phyloP scores from a whole-genome alignment of 1,284 basidiomycete species.

The Heterobasidion occidentale region DNA sequence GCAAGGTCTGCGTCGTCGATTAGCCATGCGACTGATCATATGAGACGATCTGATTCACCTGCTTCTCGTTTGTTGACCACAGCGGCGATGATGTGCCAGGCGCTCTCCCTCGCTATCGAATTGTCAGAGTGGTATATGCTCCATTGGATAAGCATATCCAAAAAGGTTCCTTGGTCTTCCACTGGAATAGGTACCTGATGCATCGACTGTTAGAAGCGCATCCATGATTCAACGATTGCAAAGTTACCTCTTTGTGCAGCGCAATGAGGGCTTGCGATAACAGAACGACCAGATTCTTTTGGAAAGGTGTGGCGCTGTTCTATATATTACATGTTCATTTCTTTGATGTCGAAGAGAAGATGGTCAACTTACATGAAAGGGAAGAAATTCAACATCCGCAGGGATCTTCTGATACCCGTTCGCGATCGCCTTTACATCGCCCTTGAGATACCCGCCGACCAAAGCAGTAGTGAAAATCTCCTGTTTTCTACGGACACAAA shows the following conservation, averaged over 20 bases:
- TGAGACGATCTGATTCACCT: constrained; percentile 30
- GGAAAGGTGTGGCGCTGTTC: constrained; percentile 34
- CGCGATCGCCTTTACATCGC: constrained; percentile 46
- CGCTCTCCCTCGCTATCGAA: constrained; percentile 49
- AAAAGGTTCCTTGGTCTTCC: constrained; percentile 39
- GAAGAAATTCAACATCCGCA: constrained; percentile 27
- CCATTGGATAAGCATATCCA: constrained; percentile 54
- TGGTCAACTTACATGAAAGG: constrained; percentile 34
- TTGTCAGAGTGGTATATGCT: constrained; percentile 40
- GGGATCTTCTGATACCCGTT: constrained; percentile 44
- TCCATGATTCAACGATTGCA: background rate
- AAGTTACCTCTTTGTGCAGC: constrained; percentile 54
- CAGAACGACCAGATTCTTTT: constrained; percentile 60
- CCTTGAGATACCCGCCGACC: constrained; percentile 53
- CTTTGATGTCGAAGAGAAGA: background rate
- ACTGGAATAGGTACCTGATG: constrained; percentile 41
- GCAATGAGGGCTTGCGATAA: constrained; percentile 60
- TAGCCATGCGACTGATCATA: background rate
- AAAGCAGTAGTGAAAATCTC: constrained; percentile 45
- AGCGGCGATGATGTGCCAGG: constrained; percentile 55
- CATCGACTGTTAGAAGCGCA: background rate
- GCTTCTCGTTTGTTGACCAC: constrained; percentile 71
- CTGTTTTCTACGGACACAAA: constrained; percentile 36
- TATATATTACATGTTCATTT: constrained; percentile 17
- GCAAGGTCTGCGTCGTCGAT: constrained; percentile 15